Evolutionary conservation across 208 protist species (phyloP).

Genomic region (Trypanosoma avium): DNA sequence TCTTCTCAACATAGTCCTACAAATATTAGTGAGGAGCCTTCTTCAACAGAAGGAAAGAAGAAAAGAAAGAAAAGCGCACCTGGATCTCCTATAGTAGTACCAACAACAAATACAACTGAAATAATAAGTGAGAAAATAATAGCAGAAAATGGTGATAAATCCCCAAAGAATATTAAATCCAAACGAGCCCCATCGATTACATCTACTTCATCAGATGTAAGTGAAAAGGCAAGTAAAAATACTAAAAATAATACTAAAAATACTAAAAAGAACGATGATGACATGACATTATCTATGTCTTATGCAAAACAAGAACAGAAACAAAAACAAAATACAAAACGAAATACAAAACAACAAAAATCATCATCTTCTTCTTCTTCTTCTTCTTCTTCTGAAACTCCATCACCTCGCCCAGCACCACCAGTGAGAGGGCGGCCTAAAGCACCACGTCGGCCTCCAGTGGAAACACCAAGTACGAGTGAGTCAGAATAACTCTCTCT

Average conservation of each 20-base stretch:
- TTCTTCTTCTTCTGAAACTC: too few species aligned
- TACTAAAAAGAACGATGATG: neutral
- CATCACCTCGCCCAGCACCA: too few species aligned
- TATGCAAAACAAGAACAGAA: neutral
- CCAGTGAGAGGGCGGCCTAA: neutral
- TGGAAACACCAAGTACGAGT: slow-evolving; percentile 8
- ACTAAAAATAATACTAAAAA: neutral
- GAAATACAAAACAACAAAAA: too few species aligned
- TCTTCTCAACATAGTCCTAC: too few species aligned
- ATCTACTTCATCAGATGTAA: neutral
- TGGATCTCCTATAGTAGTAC: slow-evolving; percentile 2
- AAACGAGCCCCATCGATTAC: neutral
- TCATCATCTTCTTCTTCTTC: too few species aligned
- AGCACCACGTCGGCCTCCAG: neutral
- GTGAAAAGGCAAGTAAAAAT: too few species aligned
- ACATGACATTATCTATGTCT: neutral
- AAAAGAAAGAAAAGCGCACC: neutral
- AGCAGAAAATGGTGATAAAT: neutral
- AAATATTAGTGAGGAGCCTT: too few species aligned
- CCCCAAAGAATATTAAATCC: neutral
- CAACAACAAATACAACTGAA: neutral
- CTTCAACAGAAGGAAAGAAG: neutral
- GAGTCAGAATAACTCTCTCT: slow-evolving; percentile 9
- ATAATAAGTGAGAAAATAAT: neutral
- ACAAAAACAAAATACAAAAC: neutral